Base-by-base conservation (phyloP, 2,329 filamentous ascomycete genomes). In the Aspergillus sp. region DNA sequence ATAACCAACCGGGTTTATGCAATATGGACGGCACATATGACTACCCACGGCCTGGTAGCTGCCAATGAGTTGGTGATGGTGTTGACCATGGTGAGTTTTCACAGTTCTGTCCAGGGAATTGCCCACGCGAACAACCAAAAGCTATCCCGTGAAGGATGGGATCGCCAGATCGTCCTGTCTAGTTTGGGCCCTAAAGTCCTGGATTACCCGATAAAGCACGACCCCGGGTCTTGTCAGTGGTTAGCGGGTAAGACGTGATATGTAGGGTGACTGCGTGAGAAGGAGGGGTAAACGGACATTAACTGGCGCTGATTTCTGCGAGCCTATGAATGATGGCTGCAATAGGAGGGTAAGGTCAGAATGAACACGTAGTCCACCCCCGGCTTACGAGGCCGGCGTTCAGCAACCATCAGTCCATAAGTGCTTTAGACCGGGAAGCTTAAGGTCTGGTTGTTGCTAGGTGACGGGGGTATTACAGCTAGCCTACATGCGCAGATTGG, bases 101-200 rank as follows among this genome's bases (percentile, higher is more conserved):
- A 17, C 30, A 23, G 28, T n/a, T 49, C 38, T 48, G 17, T 12
- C 13, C 23, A 13, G 21, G 30, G 19, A 47, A 38, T 38, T 19
- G 15, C 43, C 43, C 32, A 19, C 30, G 38, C 7, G 41, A 55
- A 66, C 63, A 63, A 63, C 65, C 61, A 63, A 58, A 32, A 53
- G 38, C 55, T 28, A 47, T 36, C 57, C 47, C 17, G 48, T 39
- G 45, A 53, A 41, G 32, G 60, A 63, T 51, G 57, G 45, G 64
- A 68, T 66, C 65, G 48, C 57, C 65, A 57, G 66, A 66, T 67
- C 62, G 62, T 55, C 65, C 58, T 58, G 32, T 19, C 53, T 59
- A 60, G 43, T 28, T 53, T 28, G 41, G 50, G 36, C 36, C 32
- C 45, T 36, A 36, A 13, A 47, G 58, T 30, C 23, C 55, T 56